phyloP scores from a whole-genome alignment of 2,329 filamentous ascomycete genomes.

The Fusarium pininemorale region DNA sequence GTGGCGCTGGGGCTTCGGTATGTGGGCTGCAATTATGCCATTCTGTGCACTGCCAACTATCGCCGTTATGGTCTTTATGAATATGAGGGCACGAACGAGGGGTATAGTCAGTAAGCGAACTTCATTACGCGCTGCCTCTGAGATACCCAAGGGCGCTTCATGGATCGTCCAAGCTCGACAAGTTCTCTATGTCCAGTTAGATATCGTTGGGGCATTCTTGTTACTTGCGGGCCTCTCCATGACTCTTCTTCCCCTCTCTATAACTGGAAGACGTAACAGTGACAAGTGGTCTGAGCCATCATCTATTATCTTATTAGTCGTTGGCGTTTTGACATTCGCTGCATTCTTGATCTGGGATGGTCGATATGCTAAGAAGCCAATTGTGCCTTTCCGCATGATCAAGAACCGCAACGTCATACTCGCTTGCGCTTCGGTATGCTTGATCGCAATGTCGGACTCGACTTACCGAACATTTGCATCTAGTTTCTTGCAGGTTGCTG shows the following conservation, averaged over 20 bases:
- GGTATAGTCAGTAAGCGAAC: not conserved
- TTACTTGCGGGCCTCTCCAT: constrained; percentile 10
- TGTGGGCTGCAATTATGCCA: constrained; percentile 18
- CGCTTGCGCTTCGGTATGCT: constrained; percentile 45
- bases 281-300: constrained; percentile 9
- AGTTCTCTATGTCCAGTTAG: not conserved
- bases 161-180: not conserved
- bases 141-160: not conserved
- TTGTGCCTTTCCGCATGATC: constrained; percentile 51
- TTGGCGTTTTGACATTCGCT: constrained; percentile 40
- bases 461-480: constrained; percentile 49
- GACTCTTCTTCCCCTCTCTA: constrained; percentile 16
- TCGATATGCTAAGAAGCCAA: constrained; percentile 48
- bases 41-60: constrained; percentile 7
- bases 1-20: constrained; percentile 24
- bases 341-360: constrained; percentile 49
- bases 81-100: not conserved
- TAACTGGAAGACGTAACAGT: constrained; percentile 5
- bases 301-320: not conserved
- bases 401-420: constrained; percentile 48
- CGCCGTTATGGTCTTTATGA: constrained; percentile 2
- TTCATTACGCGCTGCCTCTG: not conserved
- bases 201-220: constrained; percentile 8
- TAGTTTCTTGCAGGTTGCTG: constrained; percentile 50
- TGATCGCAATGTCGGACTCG: constrained; percentile 48